These are phyloP conservation scores for Fusarium tricinctum DNA, from an alignment of 2,329 filamentous ascomycete species.

Conservation along the genomic window DNA sequence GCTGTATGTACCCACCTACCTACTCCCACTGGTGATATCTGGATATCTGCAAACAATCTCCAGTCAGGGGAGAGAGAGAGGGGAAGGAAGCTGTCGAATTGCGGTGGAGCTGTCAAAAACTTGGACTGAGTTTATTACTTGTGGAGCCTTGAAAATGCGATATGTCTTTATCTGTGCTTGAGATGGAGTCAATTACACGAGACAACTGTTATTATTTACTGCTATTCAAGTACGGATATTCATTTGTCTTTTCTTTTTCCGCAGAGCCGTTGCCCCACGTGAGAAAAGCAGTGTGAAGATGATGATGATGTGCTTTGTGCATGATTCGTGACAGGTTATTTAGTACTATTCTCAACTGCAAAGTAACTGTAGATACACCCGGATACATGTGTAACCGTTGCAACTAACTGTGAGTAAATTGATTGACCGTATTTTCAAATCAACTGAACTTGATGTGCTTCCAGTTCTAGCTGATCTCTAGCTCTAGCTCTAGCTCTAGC, in stretches of 20 bases:
- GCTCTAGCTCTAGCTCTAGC: not conserved
- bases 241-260: not conserved
- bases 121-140: constrained; percentile 18
- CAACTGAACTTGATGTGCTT: constrained; percentile 6
- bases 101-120: constrained; percentile 15
- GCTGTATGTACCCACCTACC: constrained; percentile 1
- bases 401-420: not conserved
- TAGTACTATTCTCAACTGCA: too few species aligned
- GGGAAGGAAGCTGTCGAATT: constrained; percentile 23
- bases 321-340: not conserved
- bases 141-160: constrained; percentile 9
- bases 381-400: too few species aligned
- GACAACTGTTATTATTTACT: not conserved
- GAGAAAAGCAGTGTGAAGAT: constrained; percentile 20
- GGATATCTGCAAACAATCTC: not conserved
- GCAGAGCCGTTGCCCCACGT: constrained; percentile 18
- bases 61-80: constrained; percentile 17
- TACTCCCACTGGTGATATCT: constrained; percentile 17
- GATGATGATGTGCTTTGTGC: not conserved
- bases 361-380: too few species aligned
- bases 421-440: constrained; percentile 19
- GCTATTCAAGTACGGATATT: too few species aligned
- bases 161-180: too few species aligned
- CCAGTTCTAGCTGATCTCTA: constrained; percentile 7
- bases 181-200: not conserved